Evolutionary conservation across 225 moss, liverwort and hornwort genomes (phyloP).

Genomic region (Polytrichum formosum): DNA sequence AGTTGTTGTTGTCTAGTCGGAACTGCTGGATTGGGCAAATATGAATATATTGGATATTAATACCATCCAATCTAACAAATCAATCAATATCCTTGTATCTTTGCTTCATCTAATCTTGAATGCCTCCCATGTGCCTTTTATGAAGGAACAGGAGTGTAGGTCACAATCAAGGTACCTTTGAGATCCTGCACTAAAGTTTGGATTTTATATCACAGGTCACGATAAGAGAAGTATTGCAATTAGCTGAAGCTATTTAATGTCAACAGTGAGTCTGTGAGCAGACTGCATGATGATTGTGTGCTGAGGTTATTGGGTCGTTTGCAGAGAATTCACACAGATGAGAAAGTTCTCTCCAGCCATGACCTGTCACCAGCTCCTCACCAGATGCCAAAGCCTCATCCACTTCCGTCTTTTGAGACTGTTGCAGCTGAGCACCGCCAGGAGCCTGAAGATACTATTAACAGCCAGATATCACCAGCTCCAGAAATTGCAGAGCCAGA

Average conservation of each 20-base stretch:
- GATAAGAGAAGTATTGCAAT: neutral
- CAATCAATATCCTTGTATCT: too few species aligned
- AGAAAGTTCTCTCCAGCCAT: conserved; percentile 38
- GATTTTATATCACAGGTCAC: neutral
- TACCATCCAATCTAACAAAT: too few species aligned
- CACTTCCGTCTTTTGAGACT: conserved; percentile 53
- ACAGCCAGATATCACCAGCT: conserved; percentile 27
- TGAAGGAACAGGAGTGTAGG: too few species aligned
- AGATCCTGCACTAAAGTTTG: neutral
- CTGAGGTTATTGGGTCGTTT: neutral
- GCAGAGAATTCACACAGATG: conserved; percentile 31
- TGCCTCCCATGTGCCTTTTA: too few species aligned
- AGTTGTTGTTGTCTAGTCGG: neutral
- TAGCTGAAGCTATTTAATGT: neutral
- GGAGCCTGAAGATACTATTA: conserved; percentile 1
- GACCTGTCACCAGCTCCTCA: conserved; percentile 33
- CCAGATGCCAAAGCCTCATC: conserved; percentile 45
- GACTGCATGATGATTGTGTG: neutral
- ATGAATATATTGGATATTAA: too few species aligned
- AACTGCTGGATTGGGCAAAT: too few species aligned
- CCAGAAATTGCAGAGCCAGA: conserved; percentile 33
- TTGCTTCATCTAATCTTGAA: too few species aligned
- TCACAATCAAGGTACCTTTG: too few species aligned
- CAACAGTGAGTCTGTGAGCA: neutral
- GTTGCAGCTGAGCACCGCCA: conserved; percentile 33